Evolutionary conservation across 345 rosid genomes (phyloP), one percentile per base, ranked within the genome.

Genomic region (Erodium maritimum): DNA sequence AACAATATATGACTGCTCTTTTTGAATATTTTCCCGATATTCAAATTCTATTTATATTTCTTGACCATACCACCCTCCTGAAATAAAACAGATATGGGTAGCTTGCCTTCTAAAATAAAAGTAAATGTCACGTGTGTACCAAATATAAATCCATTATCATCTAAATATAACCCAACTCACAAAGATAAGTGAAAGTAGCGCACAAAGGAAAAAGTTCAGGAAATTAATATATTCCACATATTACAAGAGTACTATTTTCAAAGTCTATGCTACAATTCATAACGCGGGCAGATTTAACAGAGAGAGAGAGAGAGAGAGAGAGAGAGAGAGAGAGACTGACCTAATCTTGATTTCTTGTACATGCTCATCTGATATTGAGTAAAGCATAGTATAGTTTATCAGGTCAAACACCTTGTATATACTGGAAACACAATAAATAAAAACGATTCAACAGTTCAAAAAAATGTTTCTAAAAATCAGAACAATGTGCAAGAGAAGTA

Each of bases 331-430:
- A 63, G 59, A 66, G 73, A 62, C 67, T 62, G 37, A 61, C 98
- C 98, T 93, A 73, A 93, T 93, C 73, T 93, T 93, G 69, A 93
- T 93, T 75, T 93, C 99, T 60, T 93, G 94, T 29, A 93, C 95
- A 69, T 83, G 68, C 64, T 83, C 85, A 66, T 89, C 94, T 0
- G 96, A 87, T 69, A 93, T 82, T 20, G 95, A 93, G 67, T 93
- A 93, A 19, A 93, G 67, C 96, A 93, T 87, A 5, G 83, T 83
- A 57, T 93, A 93, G 74, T 93, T 93, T 66, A 83, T 89, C 57
- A 89, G 77, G 77, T 89, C 99, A 71, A 93, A 93, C 63, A 91
- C 95, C 88, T 91, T 91, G 84, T 89, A 93, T 60, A 93, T 75
- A 64, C 96, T 93, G 87, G 57, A 59, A 51, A 63, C 42, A 71